These are phyloP conservation scores for Aspergillus viridinutans DNA, from an alignment of 2,329 filamentous ascomycete species.

Conservation along the genomic window DNA sequence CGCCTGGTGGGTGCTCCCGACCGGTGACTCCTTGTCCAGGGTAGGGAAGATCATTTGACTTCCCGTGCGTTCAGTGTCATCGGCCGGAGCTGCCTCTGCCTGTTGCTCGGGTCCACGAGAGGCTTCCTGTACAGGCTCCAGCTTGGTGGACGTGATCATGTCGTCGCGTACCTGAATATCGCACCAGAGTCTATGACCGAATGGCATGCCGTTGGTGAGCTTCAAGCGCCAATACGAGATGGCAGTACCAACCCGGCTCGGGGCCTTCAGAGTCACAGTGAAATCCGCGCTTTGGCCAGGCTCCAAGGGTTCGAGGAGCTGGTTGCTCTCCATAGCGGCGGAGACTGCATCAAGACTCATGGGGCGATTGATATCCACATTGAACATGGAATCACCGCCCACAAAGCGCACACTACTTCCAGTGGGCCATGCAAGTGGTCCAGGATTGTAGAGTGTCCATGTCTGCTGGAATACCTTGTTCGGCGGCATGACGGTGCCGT, in stretches of 20 bases:
- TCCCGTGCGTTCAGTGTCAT: conserved; percentile 36
- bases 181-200: conserved; percentile 94
- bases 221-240: conserved; percentile 98
- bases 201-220: conserved; percentile 71
- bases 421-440: conserved; percentile 73
- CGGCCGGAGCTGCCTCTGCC: conserved; percentile 24
- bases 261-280: conserved; percentile 78
- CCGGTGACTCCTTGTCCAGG: conserved; percentile 87
- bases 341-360: conserved; percentile 73
- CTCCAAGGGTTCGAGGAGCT: conserved; percentile 63
- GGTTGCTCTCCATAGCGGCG: conserved; percentile 76
- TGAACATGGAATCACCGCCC: conserved; percentile 94
- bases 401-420: conserved; percentile 89
- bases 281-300: conserved; percentile 75
- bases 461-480: conserved; percentile 79
- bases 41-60: conserved; percentile 96
- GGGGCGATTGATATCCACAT: conserved; percentile 74
- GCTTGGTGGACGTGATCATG: conserved; percentile 8
- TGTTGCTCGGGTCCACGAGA: conserved; percentile 27
- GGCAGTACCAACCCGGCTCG: conserved; percentile 67
- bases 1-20: conserved; percentile 68
- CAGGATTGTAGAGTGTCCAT: conserved; percentile 86
- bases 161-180: conserved; percentile 65
- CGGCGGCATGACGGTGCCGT: conserved; percentile 68
- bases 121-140: conserved; percentile 7